A percentile compares a stretch with the other conserved stretches of the same genome.
These are phyloP conservation scores for Tolypocladium tropicale DNA, from an alignment of 2,329 filamentous ascomycete species.

Conservation along the genomic window DNA sequence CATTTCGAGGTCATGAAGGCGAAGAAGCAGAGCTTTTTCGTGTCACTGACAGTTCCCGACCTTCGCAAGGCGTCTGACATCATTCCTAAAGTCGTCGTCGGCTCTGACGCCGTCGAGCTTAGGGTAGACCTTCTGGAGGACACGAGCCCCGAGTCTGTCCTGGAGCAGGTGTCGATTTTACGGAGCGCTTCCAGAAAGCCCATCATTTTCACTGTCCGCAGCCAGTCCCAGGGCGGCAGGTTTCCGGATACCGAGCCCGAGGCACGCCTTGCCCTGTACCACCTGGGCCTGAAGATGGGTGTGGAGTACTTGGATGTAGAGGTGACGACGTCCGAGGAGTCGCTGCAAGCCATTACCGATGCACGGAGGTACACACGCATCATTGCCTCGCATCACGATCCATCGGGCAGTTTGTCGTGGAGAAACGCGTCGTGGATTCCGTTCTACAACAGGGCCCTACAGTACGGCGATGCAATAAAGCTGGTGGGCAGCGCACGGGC, in stretches of 20 bases:
- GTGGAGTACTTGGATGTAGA: slow-evolving; percentile 92
- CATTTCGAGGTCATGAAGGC: slow-evolving; percentile 29
- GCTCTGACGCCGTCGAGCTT: slow-evolving; percentile 86
- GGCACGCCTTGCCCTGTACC: slow-evolving; percentile 66
- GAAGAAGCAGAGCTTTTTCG: slow-evolving; percentile 78
- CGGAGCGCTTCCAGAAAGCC: slow-evolving; percentile 64
- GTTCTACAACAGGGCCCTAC: slow-evolving; percentile 80
- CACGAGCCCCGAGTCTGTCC: slow-evolving; percentile 64
- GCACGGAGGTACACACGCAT: slow-evolving; percentile 65
- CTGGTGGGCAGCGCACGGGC: slow-evolving; percentile 71
- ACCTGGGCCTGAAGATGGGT: slow-evolving; percentile 68
- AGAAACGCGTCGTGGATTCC: slow-evolving; percentile 85
- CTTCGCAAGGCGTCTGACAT: slow-evolving; percentile 52
- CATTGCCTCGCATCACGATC: slow-evolving; percentile 94
- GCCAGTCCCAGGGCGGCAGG: slow-evolving; percentile 72
- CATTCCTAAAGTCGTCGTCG: slow-evolving; percentile 65
- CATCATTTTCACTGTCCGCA: slow-evolving; percentile 87
- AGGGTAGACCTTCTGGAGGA: slow-evolving; percentile 85
- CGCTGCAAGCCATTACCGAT: slow-evolving; percentile 59
- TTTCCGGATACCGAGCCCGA: slow-evolving; percentile 70
- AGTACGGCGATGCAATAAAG: slow-evolving; percentile 90
- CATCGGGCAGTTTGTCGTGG: slow-evolving; percentile 71
- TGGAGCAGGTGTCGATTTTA: slow-evolving; percentile 70
- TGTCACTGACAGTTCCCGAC: slow-evolving; percentile 77
- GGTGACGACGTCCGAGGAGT: slow-evolving; percentile 70